phyloP scores from a whole-genome alignment of 148 eudicot genomes.

The Vaccinium myrtillus region DNA sequence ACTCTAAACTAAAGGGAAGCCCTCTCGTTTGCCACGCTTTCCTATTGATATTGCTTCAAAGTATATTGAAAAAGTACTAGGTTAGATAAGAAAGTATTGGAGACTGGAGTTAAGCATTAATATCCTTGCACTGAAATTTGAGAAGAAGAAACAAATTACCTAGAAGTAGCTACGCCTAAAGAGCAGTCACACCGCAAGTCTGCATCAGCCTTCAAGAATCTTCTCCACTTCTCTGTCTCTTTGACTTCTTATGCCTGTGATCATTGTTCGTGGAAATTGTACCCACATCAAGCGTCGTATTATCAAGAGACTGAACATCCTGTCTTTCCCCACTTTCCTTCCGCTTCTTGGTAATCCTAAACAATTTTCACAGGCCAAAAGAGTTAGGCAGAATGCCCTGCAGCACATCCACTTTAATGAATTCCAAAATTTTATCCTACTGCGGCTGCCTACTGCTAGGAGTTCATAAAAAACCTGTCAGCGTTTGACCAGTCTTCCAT shows the following conservation, averaged over 20 bases:
- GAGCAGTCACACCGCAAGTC: not conserved
- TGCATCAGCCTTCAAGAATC: slow-evolving; percentile 28
- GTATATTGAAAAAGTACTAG: not conserved
- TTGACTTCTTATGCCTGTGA: slow-evolving; percentile 48
- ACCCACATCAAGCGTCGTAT: slow-evolving; percentile 6
- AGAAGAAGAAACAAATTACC: not conserved
- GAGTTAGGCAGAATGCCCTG: not conserved
- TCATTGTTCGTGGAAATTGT: slow-evolving; percentile 22
- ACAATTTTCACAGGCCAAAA: not conserved
- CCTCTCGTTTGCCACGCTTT: not conserved
- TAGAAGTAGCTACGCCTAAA: not conserved
- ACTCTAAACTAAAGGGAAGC: not conserved
- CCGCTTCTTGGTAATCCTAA: slow-evolving; percentile 43
- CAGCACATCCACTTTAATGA: not conserved
- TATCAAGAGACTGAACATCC: not conserved
- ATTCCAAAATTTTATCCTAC: not conserved
- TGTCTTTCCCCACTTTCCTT: slow-evolving; percentile 24
- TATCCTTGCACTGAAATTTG: not conserved
- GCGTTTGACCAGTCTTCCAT: slow-evolving; percentile 33
- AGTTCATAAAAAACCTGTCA: slow-evolving; percentile 44
- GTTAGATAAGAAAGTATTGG: not conserved
- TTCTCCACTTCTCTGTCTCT: slow-evolving; percentile 39
- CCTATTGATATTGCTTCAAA: not conserved
- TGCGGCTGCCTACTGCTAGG: not conserved
- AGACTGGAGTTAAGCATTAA: not conserved